phyloP scores from a whole-genome alignment of 2,329 filamentous ascomycete genomes.

The Curvularia eragrostidis region DNA sequence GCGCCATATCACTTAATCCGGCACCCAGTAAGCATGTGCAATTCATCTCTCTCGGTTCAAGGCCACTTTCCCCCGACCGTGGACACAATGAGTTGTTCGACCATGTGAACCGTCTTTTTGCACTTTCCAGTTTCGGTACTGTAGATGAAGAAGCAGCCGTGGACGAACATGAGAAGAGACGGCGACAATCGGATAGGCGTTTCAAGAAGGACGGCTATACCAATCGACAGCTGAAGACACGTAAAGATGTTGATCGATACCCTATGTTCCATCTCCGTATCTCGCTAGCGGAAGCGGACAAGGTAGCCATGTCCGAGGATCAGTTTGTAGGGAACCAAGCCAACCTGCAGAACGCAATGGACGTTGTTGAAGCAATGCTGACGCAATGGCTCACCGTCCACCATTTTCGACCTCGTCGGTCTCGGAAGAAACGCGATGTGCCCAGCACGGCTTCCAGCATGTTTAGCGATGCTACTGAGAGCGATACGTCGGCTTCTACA shows the following conservation, averaged over 20 bases:
- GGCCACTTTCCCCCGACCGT: conserved; percentile 64
- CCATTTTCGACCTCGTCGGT: conserved; percentile 65
- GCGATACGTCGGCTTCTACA: background rate
- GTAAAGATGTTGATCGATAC: conserved; percentile 78
- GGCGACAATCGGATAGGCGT: conserved; percentile 48
- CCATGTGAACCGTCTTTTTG: conserved; percentile 79
- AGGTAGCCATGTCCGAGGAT: conserved; percentile 25
- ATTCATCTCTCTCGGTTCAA: conserved; percentile 80
- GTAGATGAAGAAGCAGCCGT: conserved; percentile 56
- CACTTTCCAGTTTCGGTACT: conserved; percentile 76
- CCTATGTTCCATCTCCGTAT: conserved; percentile 89
- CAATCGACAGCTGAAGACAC: conserved; percentile 59
- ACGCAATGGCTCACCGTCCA: conserved; percentile 78
- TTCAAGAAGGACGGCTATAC: conserved; percentile 59
- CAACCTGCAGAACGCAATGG: conserved; percentile 62
- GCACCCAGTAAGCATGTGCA: conserved; percentile 75
- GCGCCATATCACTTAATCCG: conserved; percentile 74
- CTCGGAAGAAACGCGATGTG: conserved; percentile 18
- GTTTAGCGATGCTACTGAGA: background rate
- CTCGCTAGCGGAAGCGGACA: conserved; percentile 43
- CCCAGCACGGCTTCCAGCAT: conserved; percentile 8
- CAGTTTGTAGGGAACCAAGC: conserved; percentile 32
- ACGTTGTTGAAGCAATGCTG: conserved; percentile 72
- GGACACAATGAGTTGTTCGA: conserved; percentile 74
- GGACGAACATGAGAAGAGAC: conserved; percentile 48